These are phyloP conservation scores for Dendrothele bispora DNA, from an alignment of 768 basidiomycete genomes.

Conservation along the genomic window DNA sequence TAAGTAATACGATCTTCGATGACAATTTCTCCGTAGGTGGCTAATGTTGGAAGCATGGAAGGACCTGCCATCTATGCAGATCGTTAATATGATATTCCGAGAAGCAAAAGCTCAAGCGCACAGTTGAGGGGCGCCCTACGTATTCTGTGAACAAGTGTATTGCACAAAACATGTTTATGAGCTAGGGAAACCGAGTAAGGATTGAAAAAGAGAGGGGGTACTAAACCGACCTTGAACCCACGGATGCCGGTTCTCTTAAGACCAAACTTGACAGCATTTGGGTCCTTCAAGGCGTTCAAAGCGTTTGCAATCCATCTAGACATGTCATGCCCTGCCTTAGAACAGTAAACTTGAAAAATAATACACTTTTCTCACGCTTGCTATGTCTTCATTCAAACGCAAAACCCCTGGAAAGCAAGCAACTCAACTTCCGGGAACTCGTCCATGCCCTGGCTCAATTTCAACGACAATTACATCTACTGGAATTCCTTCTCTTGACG, in stretches of 20 bases:
- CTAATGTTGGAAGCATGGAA: conserved; percentile 82
- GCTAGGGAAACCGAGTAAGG: conserved; percentile 29
- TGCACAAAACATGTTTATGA: conserved; percentile 53
- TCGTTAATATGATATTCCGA: not conserved
- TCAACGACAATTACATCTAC: conserved; percentile 70
- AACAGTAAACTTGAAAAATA: not conserved
- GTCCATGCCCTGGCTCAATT: conserved; percentile 54
- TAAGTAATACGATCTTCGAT: conserved; percentile 62
- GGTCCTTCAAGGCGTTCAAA: not conserved
- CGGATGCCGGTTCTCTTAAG: not conserved
- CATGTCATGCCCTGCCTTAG: not conserved
- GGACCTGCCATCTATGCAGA: conserved; percentile 60
- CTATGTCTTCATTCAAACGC: conserved; percentile 84
- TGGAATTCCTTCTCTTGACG: conserved; percentile 92
- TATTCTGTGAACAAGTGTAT: conserved; percentile 66
- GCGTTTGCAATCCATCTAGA: not conserved
- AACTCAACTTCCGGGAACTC: conserved; percentile 50
- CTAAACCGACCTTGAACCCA: conserved; percentile 1
- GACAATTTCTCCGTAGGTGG: conserved; percentile 54
- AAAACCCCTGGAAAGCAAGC: conserved; percentile 47
- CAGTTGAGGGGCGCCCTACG: conserved; percentile 54
- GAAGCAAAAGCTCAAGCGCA: conserved; percentile 24
- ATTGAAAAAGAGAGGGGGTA: not conserved
- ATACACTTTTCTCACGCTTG: not conserved
- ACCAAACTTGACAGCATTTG: not conserved